phyloP scores from a whole-genome alignment of 2,329 filamentous ascomycete species.

The Emergomyces africanus region DNA sequence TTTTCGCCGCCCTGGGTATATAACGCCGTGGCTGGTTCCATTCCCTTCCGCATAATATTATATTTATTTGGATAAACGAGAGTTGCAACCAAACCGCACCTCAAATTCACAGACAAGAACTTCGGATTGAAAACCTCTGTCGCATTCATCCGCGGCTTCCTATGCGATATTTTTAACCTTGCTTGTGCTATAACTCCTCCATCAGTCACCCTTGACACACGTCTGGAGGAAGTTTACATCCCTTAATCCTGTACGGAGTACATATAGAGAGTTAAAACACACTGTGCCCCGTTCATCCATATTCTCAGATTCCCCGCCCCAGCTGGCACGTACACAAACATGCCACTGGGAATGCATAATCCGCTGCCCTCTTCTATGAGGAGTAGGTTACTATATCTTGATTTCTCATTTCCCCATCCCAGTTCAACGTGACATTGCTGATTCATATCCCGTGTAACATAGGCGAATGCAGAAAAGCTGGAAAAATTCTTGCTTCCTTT shows the following conservation, averaged over 20 bases:
- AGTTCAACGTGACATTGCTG: not conserved
- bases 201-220: not conserved
- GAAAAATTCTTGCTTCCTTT: conserved; percentile 90
- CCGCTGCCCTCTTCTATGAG: conserved; percentile 36
- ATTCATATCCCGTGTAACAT: conserved; percentile 15
- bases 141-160: not conserved
- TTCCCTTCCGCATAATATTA: not conserved
- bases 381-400: conserved; percentile 27
- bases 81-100: not conserved
- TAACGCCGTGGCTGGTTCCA: not conserved
- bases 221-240: not conserved
- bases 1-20: not conserved
- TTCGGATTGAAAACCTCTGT: not conserved
- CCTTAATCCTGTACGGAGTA: not conserved
- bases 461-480: conserved; percentile 97
- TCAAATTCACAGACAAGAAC: not conserved
- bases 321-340: not conserved
- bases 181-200: not conserved
- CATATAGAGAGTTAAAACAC: not conserved
- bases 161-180: not conserved
- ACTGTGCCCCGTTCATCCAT: not conserved
- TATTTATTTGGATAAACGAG: not conserved
- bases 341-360: conserved; percentile 22
- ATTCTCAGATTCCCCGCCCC: not conserved
- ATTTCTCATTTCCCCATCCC: not conserved